Evolutionary conservation across 2,329 filamentous ascomycete genomes (phyloP).

Genomic region (Podosphaera xanthii): DNA sequence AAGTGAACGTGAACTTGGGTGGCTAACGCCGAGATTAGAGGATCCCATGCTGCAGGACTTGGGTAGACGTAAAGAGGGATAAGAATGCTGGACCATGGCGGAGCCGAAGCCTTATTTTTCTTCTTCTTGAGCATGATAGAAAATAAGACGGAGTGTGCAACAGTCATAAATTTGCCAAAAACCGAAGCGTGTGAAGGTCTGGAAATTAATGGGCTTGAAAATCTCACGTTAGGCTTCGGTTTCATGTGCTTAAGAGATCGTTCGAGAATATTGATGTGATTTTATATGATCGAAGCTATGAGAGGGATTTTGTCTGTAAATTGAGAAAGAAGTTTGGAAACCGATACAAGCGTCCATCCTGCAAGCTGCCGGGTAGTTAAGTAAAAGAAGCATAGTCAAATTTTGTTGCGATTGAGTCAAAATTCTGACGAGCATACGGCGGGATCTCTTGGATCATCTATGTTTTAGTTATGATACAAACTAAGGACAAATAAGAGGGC

Average conservation of each 20-base stretch:
- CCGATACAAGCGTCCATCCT: neutral
- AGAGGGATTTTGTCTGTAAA: neutral
- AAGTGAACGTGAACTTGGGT: neutral
- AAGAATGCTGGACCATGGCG: constrained; percentile 5
- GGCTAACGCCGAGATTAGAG: constrained; percentile 5
- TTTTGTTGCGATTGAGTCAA: neutral
- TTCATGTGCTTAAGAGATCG: neutral
- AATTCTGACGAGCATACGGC: neutral
- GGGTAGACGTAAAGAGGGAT: constrained; percentile 11
- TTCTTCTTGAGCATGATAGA: neutral
- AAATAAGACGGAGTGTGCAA: neutral
- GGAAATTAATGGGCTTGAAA: neutral
- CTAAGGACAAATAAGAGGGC: neutral
- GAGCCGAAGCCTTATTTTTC: neutral
- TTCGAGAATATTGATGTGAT: neutral
- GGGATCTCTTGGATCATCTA: neutral
- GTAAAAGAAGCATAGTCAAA: neutral
- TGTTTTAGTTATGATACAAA: neutral
- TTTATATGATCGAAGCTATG: neutral
- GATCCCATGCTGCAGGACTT: constrained; percentile 6
- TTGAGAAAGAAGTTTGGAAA: neutral
- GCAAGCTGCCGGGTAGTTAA: neutral
- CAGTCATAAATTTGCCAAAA: neutral
- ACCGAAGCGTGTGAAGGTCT: neutral
- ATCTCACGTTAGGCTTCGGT: neutral